Evolutionary conservation across 179 eudicot genomes (phyloP).

Genomic region (Carnegiea gigantea): DNA sequence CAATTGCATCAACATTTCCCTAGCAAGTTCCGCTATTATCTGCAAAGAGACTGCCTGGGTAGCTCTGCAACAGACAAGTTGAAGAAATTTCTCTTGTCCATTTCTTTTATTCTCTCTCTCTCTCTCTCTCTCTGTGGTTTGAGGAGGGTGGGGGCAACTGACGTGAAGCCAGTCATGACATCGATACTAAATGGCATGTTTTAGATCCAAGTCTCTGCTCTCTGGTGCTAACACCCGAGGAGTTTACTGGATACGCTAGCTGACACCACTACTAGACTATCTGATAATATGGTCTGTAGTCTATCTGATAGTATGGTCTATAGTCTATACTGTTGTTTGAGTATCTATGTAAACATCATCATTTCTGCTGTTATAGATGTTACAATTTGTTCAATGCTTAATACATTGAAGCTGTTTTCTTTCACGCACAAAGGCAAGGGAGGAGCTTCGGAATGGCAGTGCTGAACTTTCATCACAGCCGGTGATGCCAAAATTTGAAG

Average conservation of each 20-base stretch:
- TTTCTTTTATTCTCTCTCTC: too few species aligned
- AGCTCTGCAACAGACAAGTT: too few species aligned
- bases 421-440: conserved; percentile 50
- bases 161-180: too few species aligned
- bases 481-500: conserved; percentile 86
- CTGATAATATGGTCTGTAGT: background rate
- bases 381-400: background rate
- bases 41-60: background rate
- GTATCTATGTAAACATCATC: background rate
- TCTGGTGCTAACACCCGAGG: too few species aligned
- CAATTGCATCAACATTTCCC: background rate
- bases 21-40: too few species aligned
- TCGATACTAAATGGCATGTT: too few species aligned
- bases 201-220: too few species aligned
- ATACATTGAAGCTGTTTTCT: background rate
- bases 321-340: background rate
- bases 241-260: too few species aligned
- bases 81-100: too few species aligned
- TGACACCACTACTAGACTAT: too few species aligned
- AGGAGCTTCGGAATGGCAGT: conserved; percentile 51
- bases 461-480: conserved; percentile 32
- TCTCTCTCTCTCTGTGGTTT: too few species aligned
- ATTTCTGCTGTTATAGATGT: background rate
- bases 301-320: background rate
- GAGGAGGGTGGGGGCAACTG: too few species aligned